Evolutionary conservation across 1,139 yeast genomes (phyloP).

Genomic region (Debaryomyces psychrophilus): DNA sequence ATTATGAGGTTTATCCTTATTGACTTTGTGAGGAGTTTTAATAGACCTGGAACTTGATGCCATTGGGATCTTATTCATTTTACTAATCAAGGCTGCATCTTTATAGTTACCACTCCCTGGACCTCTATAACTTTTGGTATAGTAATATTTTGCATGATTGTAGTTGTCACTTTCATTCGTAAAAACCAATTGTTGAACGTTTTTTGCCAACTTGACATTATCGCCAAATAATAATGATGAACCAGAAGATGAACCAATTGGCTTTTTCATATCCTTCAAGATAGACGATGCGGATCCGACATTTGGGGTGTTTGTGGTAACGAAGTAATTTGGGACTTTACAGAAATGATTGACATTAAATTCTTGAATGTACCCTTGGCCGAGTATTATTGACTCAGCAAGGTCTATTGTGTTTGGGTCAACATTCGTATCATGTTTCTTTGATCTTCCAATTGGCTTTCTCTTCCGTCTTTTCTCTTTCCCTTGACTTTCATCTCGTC

Average conservation of each 20-base stretch:
- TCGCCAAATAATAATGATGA: slow-evolving; percentile 30
- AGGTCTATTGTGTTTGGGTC: slow-evolving; percentile 48
- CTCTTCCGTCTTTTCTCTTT: slow-evolving; percentile 20
- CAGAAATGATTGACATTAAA: slow-evolving; percentile 46
- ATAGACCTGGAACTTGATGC: slow-evolving; percentile 20
- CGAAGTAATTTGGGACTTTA: slow-evolving; percentile 48
- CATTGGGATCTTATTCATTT: slow-evolving; percentile 39
- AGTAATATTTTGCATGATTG: slow-evolving; percentile 43
- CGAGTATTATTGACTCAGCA: slow-evolving; percentile 46
- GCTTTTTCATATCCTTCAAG: slow-evolving; percentile 18
- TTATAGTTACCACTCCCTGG: slow-evolving; percentile 54
- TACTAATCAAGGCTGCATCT: slow-evolving; percentile 47
- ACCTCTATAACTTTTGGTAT: slow-evolving; percentile 46
- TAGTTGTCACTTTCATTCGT: slow-evolving; percentile 41
- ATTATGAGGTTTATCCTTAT: slow-evolving; percentile 18
- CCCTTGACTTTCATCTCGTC: slow-evolving; percentile 8
- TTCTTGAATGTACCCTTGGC: slow-evolving; percentile 51
- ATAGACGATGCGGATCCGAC: slow-evolving; percentile 15
- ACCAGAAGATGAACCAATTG: slow-evolving; percentile 22
- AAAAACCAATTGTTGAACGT: slow-evolving; percentile 40
- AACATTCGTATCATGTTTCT: slow-evolving; percentile 34
- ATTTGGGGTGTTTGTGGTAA: slow-evolving; percentile 26
- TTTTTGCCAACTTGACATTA: slow-evolving; percentile 34
- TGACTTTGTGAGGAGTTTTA: slow-evolving; percentile 21
- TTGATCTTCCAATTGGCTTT: slow-evolving; percentile 36